phyloP scores from a whole-genome alignment of 164 flowering plant genomes.

The Berberis vulgaris region DNA sequence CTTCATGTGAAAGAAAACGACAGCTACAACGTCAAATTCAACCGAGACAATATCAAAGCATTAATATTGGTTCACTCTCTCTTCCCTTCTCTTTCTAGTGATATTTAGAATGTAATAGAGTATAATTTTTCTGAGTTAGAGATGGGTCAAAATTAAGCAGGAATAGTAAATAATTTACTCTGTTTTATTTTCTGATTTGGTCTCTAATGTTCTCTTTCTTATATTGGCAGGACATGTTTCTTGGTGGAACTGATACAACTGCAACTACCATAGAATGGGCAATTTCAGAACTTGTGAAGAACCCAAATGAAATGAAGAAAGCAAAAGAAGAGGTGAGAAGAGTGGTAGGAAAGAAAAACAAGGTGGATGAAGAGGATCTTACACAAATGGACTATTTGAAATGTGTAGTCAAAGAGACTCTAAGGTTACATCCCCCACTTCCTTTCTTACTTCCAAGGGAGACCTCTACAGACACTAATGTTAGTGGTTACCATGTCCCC shows the following conservation, averaged over 20 bases:
- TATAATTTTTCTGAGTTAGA: no score
- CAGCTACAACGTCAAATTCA: neutral
- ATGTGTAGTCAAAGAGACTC: neutral
- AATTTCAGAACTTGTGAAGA: neutral
- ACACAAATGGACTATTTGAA: neutral
- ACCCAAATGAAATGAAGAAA: neutral
- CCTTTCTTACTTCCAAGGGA: neutral
- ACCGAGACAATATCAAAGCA: neutral
- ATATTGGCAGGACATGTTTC: neutral
- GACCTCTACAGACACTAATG: neutral
- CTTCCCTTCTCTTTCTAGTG: neutral
- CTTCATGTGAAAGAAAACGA: neutral
- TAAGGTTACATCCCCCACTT: neutral
- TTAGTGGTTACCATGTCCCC: neutral
- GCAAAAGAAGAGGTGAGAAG: constrained; percentile 1
- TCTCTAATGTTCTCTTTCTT: neutral
- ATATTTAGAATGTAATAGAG: no score
- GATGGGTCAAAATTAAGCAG: no score
- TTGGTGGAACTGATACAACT: neutral
- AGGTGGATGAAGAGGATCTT: neutral
- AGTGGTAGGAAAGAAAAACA: neutral
- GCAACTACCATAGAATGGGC: neutral
- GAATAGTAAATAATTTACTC: no score
- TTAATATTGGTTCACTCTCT: neutral
- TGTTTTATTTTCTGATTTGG: neutral